Base-by-base conservation (phyloP, 2,329 filamentous ascomycete genomes). In the Bisporella sp. region DNA sequence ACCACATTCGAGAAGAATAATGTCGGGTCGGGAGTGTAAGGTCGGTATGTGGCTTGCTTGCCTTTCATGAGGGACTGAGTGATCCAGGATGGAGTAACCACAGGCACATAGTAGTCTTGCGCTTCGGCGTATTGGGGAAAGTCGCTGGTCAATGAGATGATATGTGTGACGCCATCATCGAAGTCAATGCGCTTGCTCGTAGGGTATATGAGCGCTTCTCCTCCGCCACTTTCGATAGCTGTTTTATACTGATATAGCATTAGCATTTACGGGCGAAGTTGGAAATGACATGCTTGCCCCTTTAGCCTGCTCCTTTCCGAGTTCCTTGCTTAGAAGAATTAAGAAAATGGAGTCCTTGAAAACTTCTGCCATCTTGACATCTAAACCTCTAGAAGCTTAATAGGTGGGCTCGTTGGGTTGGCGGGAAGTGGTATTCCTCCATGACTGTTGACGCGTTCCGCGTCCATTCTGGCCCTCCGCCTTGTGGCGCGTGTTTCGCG, bases 1-100 rank as follows among this genome's bases (percentile, higher is more conserved):
- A 87, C 79, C 41, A 97, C 85, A 59, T 89, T 84, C 47, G 87
- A 87, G 69, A 99, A 88, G 66, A 96, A 93, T 65, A 96, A 82
- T 52, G 86, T 81, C 2, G 92, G 91, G 62, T 99, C 93, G 1
- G 93, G 93, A 43, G 86, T 96, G 67, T 86, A 95, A 12, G 89
- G 87, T 40, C 92, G 82, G 7, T 91, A 81, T 59, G 89, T 89
- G 33, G 84, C 84, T 48, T 85, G 75, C 64, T 86, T 91, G 51
- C 75, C 75, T 60, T 84, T 86, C 28, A 74, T 67, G 2, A 96
- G 67, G 4, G 87, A 93, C 29, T 76, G 74, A 4, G 79, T 76
- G 44, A 96, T 79, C 92, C 93, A 99, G 50, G 79, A 73, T 4
- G 87, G 82, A 57, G 83, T 91, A 31, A 97, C 84, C 1, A 97